These are phyloP conservation scores for Copromyces sp. DNA, from an alignment of 495 filamentous ascomycete genomes.

Conservation along the genomic window DNA sequence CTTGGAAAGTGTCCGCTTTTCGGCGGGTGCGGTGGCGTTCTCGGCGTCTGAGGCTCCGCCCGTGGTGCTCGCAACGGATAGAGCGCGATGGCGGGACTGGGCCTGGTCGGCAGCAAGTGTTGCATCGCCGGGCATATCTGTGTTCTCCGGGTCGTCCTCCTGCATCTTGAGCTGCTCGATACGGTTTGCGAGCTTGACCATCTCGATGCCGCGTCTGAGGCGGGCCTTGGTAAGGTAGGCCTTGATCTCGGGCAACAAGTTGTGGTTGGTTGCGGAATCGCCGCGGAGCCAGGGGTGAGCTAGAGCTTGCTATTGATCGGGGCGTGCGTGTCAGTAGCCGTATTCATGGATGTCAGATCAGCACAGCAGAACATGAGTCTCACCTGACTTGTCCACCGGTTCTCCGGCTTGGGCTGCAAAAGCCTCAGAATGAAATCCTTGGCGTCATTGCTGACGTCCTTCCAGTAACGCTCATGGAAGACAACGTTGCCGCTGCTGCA, in stretches of 20 bases:
- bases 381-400: slow-evolving; percentile 71
- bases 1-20: slow-evolving; percentile 61
- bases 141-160: slow-evolving; percentile 70
- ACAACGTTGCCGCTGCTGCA: slow-evolving; percentile 81
- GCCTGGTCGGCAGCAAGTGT: slow-evolving; percentile 56
- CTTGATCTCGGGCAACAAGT: slow-evolving; percentile 93
- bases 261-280: slow-evolving; percentile 81
- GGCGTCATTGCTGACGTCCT: slow-evolving; percentile 89
- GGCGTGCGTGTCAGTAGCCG: background rate
- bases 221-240: slow-evolving; percentile 87
- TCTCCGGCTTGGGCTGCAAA: slow-evolving; percentile 66
- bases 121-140: slow-evolving; percentile 50
- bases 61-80: slow-evolving; percentile 1
- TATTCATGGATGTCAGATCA: slow-evolving; percentile 5
- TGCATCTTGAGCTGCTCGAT: slow-evolving; percentile 96
- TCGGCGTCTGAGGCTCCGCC: slow-evolving; percentile 19
- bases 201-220: slow-evolving; percentile 86
- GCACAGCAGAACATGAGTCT: slow-evolving; percentile 10
- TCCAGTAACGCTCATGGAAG: slow-evolving; percentile 98
- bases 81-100: slow-evolving; percentile 24
- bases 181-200: slow-evolving; percentile 92
- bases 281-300: slow-evolving; percentile 86
- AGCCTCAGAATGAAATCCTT: slow-evolving; percentile 87
- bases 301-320: slow-evolving; percentile 52
- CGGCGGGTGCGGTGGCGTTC: slow-evolving; percentile 19